Base-by-base conservation (phyloP, 169 alveolate species). In the Miamiensis avidus region DNA sequence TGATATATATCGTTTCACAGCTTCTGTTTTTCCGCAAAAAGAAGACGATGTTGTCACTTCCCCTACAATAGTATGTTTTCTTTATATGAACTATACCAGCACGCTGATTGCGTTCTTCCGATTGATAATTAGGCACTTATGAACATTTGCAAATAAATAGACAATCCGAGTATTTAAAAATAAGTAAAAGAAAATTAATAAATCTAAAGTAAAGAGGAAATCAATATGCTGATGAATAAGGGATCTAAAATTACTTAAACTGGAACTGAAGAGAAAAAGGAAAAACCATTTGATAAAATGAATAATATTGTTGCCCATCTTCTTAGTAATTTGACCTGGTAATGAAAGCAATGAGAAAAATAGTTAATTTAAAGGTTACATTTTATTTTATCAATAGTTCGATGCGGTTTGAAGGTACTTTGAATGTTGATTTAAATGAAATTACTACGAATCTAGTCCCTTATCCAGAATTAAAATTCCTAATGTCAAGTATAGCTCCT, bases 371-470 rank as follows among this genome's bases (percentile, higher is more conserved):
- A 29, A 29, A 31, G n/a, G 20, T 91, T 83, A 88, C 91, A 75
- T 87, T 92, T 31, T 91, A 89, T 84, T 91, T 89, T 78, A 81
- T 92, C 82, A 89, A 94, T 29, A 93, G 99, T 81, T 97, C 99
- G 1, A 98, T 98, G 99, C 82, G 99, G 85, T 98, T 97, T 88
- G 99, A 97, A 89, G 99, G 99, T 11, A 95, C 98, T 33, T 87
- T 98, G 76, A 97, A 97, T 91, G 98, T 98, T 74, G 99, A 97
- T 89, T 86, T 98, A 83, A 98, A 98, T 89, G 99, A 98, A 92
- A 98, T 98, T 85, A 97, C 99, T 0, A 97, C 97, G 97, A 98
- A 98, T 87, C 89, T 98, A 85, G 99, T 98, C 31, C 99, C 99
- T 1, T 98, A 93, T 92, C 99, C 99, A 65, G 93, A 95, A 75